Evolutionary conservation across 164 flowering plant genomes (phyloP).

Genomic region (Aristolochia fimbriata): DNA sequence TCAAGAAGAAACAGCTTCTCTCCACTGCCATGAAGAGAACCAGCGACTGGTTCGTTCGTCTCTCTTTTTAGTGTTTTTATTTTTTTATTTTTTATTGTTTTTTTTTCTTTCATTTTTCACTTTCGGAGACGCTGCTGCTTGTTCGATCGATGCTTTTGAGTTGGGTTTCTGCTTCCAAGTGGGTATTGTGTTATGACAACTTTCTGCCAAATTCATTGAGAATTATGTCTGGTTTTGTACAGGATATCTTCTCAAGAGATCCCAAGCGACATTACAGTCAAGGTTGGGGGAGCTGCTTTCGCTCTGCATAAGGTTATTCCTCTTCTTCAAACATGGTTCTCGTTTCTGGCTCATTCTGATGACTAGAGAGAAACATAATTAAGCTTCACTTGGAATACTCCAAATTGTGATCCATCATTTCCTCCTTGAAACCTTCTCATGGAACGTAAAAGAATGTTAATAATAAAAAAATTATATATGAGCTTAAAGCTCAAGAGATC

Average conservation of each 20-base stretch:
- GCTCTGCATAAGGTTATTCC: constrained; percentile 71
- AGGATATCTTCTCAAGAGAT: constrained; percentile 96
- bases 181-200: too few relatives aligned
- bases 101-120: neutral
- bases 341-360: neutral
- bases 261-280: constrained; percentile 71
- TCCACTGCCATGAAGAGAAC: constrained; percentile 80
- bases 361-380: too few relatives aligned
- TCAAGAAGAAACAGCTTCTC: constrained; percentile 51
- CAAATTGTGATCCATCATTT: neutral
- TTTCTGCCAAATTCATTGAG: neutral
- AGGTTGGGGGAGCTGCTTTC: constrained; percentile 61
- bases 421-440: too few relatives aligned
- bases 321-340: neutral
- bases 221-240: constrained; percentile 18
- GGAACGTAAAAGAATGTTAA: too few relatives aligned
- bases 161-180: too few relatives aligned
- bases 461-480: too few relatives aligned
- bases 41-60: constrained; percentile 72
- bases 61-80: neutral
- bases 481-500: too few relatives aligned
- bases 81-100: constrained; percentile 4
- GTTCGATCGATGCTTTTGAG: too few relatives aligned
- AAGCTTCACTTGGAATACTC: neutral
- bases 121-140: too few relatives aligned